Base-by-base conservation (phyloP, 164 flowering plant species). In the Tetrastigma voinierianum region DNA sequence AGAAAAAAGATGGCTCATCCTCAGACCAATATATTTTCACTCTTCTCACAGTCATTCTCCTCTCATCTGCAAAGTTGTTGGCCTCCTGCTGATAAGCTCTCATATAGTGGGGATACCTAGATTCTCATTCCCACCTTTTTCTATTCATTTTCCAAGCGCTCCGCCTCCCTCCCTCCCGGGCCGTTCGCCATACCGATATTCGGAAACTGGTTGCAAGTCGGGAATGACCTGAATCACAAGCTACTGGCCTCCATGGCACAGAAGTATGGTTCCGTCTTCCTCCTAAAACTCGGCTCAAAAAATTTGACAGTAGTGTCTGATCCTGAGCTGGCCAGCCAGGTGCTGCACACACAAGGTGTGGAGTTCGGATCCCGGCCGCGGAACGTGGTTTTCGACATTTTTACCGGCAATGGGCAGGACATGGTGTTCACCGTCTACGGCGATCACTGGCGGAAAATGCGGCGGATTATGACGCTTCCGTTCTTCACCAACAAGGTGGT, bases 141-240 rank as follows among this genome's bases (percentile, higher is more conserved):
- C 57, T 20, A 46, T 23, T 47, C 62, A 51, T n/a, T 19, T 57
- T 56, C 25, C 56, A 70, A 58, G 25, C 58, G 45, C 11, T 18
- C 62, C 52, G n/a, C 64, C 63, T 66, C 47, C 44, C 75, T 77
- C 66, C 95, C 90, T 45, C 92, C 96, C 0, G 86, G 84, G 62
- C 91, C 84, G 0, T 16, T 62, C 44, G 57, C 88, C 18, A 9
- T 81, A 32, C 96, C 96, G 0, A 75, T 89, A 16, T 81, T 89
- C 56, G 93, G 96, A 4, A 86, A 86, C 59, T 87, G 96, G 96
- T 87, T 90, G 52, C 93, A 84, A 68, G 90, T 90, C 10, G 96
- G 96, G 24, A 76, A 89, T 67, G 88, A 87, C 67, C 77, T 87
- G 23, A 86, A 84, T 78, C 96, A 89, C 73, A 64, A 84, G 12